Evolutionary conservation across 192 early-diverging fungal species (phyloP).

Genomic region (Entomortierella parvispora): DNA sequence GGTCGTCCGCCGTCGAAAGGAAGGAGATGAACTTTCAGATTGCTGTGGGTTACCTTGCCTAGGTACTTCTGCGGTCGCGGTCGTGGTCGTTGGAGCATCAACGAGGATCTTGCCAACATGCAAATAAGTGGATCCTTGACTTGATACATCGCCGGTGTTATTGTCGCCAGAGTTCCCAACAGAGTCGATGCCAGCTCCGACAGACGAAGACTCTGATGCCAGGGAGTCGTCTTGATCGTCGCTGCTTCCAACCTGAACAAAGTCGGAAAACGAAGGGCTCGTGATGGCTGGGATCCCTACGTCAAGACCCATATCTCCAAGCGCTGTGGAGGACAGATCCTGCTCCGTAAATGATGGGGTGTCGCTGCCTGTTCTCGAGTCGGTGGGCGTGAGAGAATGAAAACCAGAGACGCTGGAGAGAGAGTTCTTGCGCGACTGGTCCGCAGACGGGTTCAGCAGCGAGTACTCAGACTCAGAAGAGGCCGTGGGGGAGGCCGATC

Average conservation of each 20-base stretch:
- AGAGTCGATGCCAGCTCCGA: background rate
- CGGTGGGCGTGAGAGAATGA: slow-evolving; percentile 5
- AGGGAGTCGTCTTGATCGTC: slow-evolving; percentile 31
- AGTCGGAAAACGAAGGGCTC: slow-evolving; percentile 39
- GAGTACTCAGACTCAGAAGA: slow-evolving; percentile 42
- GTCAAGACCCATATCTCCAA: background rate
- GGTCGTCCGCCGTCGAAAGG: background rate
- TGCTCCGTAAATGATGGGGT: background rate
- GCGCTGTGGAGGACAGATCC: background rate
- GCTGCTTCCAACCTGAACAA: slow-evolving; percentile 23
- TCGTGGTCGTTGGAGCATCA: too few species aligned
- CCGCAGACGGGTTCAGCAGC: slow-evolving; percentile 31
- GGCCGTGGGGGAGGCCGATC: slow-evolving; percentile 9
- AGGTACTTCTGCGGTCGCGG: background rate
- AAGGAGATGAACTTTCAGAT: background rate
- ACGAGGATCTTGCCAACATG: too few species aligned
- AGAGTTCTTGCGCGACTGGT: slow-evolving; percentile 44
- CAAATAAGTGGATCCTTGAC: too few species aligned
- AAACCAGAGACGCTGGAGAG: slow-evolving; percentile 15
- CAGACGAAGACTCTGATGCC: slow-evolving; percentile 6
- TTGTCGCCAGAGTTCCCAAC: too few species aligned
- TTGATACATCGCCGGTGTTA: too few species aligned
- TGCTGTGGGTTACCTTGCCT: background rate
- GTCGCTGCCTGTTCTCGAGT: background rate
- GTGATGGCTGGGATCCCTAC: background rate